Conservation (phyloP, 352 stramenopile genomes). For the Globisporangium polare region DNA sequence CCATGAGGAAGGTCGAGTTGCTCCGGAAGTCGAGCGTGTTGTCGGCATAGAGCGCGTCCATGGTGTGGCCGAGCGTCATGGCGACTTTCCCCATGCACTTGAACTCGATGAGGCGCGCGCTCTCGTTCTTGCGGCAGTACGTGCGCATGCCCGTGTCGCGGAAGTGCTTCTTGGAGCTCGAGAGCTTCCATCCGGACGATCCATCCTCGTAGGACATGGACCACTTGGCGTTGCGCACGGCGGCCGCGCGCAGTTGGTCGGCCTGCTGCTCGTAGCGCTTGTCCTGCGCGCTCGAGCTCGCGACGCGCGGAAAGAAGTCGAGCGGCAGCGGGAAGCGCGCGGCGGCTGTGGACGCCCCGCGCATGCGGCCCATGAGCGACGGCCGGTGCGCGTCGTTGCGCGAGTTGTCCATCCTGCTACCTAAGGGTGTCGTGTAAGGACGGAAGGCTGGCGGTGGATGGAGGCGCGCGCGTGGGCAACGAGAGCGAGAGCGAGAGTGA, state of each 20-base stretch:
- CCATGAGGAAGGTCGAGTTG: slow-evolving; percentile 50
- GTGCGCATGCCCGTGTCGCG: slow-evolving; percentile 60
- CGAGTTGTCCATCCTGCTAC: slow-evolving; percentile 32
- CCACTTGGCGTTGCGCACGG: slow-evolving; percentile 41
- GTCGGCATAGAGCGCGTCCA: slow-evolving; percentile 60
- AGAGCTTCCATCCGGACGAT: slow-evolving; percentile 59
- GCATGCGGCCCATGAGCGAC: slow-evolving; percentile 36
- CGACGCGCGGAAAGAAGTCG: slow-evolving; percentile 42
- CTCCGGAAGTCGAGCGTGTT: slow-evolving; percentile 52
- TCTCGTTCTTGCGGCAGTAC: slow-evolving; percentile 40
- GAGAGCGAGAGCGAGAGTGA: neutral
- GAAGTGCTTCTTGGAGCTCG: slow-evolving; percentile 63
- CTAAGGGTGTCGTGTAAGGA: neutral
- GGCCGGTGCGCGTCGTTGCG: slow-evolving; percentile 18
- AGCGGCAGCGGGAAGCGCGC: slow-evolving; percentile 37
- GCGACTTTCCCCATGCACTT: slow-evolving; percentile 56
- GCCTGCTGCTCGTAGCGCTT: slow-evolving; percentile 28
- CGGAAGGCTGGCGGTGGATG: neutral
- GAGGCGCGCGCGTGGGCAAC: neutral
- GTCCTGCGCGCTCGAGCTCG: slow-evolving; percentile 38
- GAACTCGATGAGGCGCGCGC: slow-evolving; percentile 46
- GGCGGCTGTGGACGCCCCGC: slow-evolving; percentile 14
- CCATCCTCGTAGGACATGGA: slow-evolving; percentile 60
- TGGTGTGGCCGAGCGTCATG: slow-evolving; percentile 41
- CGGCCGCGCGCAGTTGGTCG: slow-evolving; percentile 31